A percentile compares a stretch with the other conserved stretches of the same genome.
Evolutionary conservation across 2,329 filamentous ascomycete genomes (phyloP).

Genomic region (Cladophialophora psammophila): DNA sequence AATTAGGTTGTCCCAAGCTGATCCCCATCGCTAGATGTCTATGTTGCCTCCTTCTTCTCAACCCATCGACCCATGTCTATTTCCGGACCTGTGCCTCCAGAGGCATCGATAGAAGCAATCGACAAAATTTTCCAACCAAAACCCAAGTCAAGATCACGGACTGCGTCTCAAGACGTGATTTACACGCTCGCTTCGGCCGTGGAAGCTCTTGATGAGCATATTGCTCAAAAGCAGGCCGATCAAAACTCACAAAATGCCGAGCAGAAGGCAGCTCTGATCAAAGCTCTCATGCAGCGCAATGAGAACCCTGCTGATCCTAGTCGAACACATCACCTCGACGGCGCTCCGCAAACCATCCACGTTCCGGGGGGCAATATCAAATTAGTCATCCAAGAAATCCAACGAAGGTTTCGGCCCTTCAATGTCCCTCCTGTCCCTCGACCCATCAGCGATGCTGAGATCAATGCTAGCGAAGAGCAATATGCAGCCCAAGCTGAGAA

Average conservation of each 20-base stretch:
- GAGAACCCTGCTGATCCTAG: constrained; percentile 40
- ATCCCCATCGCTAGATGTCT: constrained; percentile 69
- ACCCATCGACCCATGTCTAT: constrained; percentile 93
- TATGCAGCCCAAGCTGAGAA: constrained; percentile 46
- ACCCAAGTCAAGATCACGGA: constrained; percentile 53
- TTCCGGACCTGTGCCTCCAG: constrained; percentile 77
- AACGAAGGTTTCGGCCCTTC: constrained; percentile 79
- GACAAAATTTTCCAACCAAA: constrained; percentile 79
- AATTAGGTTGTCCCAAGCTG: constrained; percentile 15
- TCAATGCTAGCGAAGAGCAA: constrained; percentile 50
- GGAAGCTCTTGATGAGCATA: constrained; percentile 51
- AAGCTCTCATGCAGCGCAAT: constrained; percentile 51
- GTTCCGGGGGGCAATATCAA: constrained; percentile 60
- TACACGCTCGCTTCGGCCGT: constrained; percentile 66
- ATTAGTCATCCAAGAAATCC: constrained; percentile 72
- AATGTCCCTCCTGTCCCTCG: constrained; percentile 81
- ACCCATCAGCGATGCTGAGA: constrained; percentile 59
- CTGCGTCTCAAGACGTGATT: constrained; percentile 66
- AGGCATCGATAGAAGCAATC: constrained; percentile 76
- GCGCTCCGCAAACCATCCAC: constrained; percentile 54
- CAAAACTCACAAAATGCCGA: constrained; percentile 64
- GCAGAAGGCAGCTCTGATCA: constrained; percentile 51
- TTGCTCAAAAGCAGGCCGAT: constrained; percentile 54
- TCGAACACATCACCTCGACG: constrained; percentile 51
- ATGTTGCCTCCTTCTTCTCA: constrained; percentile 92